Base-by-base conservation (phyloP, 306 rosid genomes). In the Arachis stenosperma region DNA sequence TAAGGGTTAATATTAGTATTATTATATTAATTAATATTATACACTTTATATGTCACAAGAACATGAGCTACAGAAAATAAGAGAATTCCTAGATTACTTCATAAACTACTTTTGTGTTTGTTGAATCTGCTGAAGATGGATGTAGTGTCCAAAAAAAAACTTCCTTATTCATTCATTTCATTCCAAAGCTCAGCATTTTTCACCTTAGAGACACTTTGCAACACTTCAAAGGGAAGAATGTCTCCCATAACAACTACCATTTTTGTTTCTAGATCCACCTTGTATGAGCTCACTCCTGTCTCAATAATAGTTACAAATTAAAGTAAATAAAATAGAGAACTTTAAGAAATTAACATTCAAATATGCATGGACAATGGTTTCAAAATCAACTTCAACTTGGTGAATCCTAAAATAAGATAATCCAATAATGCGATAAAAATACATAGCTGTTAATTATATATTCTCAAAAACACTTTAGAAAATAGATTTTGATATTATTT, bases 191-290 rank as follows among this genome's bases (percentile, higher is more conserved):
- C 79, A 2, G 97, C 94, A 59, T 82, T 87, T 73, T 90, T 93
- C 1, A 93, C 97, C 89, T 82, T 93, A 2, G 98, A 90, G 12
- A 93, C 82, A 78, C 98, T 86, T 81, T 85, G 74, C 81, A 90
- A 79, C 68, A 93, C 94, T 85, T 93, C 96, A 62, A 70, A 85
- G 8, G 97, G 97, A 82, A 85, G 90, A 80, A 93, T 81, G 69
- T 93, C 97, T 39, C 98, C 98, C 29, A 79, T 86, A 12, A 93
- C 97, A 48, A 93, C 88, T 6, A 93, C 96, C 87, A 74, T 88
- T 77, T 89, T 85, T 71, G 77, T 83, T 22, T 89, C 97, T 75
- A 93, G 76, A 81, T 93, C 97, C 76, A 93, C 88, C 79, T 89
- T 85, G 70, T 81, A 90, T 9, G 98, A 90, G 3, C 85, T 86